Conservation (phyloP, 2,329 filamentous ascomycete species). For the Ophiostoma piceae region DNA sequence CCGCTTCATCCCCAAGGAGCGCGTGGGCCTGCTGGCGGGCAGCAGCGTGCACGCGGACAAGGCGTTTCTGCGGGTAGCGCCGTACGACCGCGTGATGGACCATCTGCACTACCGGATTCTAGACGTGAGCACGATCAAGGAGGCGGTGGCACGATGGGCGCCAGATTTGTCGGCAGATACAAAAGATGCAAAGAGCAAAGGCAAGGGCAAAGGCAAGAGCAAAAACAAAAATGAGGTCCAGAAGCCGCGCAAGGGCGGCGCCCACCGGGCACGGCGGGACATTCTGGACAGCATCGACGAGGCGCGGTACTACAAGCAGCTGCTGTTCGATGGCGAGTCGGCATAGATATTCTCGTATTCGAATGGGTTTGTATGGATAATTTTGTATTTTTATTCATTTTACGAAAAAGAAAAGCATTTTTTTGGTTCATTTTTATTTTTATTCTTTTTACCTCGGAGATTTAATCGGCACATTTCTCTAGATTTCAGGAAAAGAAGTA, state of each 20-base stretch:
- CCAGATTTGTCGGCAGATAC: constrained; percentile 31
- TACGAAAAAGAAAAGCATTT: neutral
- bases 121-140: constrained; percentile 89
- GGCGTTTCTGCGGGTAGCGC: constrained; percentile 68
- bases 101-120: constrained; percentile 86
- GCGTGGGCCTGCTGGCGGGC: constrained; percentile 72
- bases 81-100: constrained; percentile 67
- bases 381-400: neutral
- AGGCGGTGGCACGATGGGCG: constrained; percentile 80
- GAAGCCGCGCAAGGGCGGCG: constrained; percentile 55
- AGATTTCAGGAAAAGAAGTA: too few relatives aligned
- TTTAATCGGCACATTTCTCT: too few relatives aligned
- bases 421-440: too few relatives aligned
- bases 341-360: neutral
- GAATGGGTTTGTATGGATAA: neutral
- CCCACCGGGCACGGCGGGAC: constrained; percentile 80
- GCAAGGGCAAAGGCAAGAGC: too few relatives aligned
- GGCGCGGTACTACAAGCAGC: constrained; percentile 72
- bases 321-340: constrained; percentile 25
- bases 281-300: constrained; percentile 94
- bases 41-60: constrained; percentile 91
- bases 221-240: neutral
- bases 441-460: too few relatives aligned
- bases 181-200: too few relatives aligned
- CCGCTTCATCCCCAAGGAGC: constrained; percentile 59